Evolutionary conservation across 805 yeast species (phyloP).

Genomic region (Monosporozyma aerobia): DNA sequence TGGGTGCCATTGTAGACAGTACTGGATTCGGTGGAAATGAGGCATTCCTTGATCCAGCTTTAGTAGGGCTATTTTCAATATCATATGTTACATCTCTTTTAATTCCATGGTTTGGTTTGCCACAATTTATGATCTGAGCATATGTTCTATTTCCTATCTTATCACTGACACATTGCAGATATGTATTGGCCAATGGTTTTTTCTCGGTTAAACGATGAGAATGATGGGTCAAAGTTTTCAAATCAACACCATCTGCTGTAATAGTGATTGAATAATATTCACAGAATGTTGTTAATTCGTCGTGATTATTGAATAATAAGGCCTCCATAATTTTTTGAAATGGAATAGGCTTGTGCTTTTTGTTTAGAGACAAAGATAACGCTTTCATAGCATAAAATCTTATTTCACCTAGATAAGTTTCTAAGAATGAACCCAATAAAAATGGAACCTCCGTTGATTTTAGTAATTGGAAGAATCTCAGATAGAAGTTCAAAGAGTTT

Average conservation of each 20-base stretch:
- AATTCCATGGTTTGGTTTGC: constrained; percentile 19
- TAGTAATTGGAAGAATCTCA: constrained; percentile 53
- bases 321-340: constrained; percentile 37
- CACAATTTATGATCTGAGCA: constrained; percentile 34
- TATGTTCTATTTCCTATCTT: constrained; percentile 28
- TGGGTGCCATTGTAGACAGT: background rate
- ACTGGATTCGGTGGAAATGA: background rate
- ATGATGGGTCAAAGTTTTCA: constrained; percentile 34
- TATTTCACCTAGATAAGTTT: constrained; percentile 71
- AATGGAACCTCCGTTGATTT: constrained; percentile 48
- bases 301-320: constrained; percentile 59
- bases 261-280: constrained; percentile 52
- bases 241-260: constrained; percentile 35
- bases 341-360: constrained; percentile 59
- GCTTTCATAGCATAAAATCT: constrained; percentile 65
- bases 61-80: background rate
- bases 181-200: constrained; percentile 40
- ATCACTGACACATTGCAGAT: constrained; percentile 34
- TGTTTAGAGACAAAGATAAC: constrained; percentile 57
- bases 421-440: constrained; percentile 63
- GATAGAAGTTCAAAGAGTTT: constrained; percentile 53
- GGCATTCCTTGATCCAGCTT: background rate
- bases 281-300: constrained; percentile 48
- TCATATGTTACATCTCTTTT: background rate
- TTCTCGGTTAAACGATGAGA: constrained; percentile 31